These are phyloP conservation scores for Lepidium africanum DNA, from an alignment of 345 rosid genomes.

Conservation along the genomic window DNA sequence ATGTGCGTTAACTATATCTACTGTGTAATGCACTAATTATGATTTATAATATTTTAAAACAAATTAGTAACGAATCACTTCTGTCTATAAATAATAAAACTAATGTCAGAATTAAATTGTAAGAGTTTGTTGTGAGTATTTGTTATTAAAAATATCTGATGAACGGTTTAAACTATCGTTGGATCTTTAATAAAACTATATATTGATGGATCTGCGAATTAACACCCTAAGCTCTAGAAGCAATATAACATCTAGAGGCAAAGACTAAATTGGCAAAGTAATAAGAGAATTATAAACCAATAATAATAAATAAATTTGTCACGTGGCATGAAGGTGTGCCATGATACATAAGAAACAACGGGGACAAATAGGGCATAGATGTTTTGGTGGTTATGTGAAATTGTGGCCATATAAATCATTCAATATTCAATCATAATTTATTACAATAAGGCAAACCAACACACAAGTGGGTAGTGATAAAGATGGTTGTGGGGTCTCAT, in stretches of 20 bases:
- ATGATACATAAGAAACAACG: slow-evolving; percentile 13
- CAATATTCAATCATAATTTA: slow-evolving; percentile 16
- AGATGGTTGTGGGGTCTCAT: slow-evolving; percentile 24
- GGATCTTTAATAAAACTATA: neutral
- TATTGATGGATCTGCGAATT: neutral
- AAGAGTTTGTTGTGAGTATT: neutral
- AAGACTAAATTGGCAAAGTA: neutral
- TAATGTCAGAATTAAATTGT: neutral
- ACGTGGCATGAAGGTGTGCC: slow-evolving; percentile 19
- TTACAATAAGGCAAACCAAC: slow-evolving; percentile 8
- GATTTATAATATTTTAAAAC: neutral
- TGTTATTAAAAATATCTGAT: neutral
- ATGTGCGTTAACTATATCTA: neutral
- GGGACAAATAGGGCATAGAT: slow-evolving; percentile 31
- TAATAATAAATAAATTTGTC: neutral
- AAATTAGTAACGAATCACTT: neutral
- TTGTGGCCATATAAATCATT: slow-evolving; percentile 21
- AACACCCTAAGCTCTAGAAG: neutral
- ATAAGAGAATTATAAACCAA: neutral
- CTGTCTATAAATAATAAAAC: neutral
- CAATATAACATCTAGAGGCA: neutral
- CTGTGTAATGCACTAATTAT: neutral
- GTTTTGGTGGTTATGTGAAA: slow-evolving; percentile 25
- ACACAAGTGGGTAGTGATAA: slow-evolving; percentile 29
- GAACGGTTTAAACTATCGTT: neutral